A percentile compares a stretch with the other conserved stretches of the same genome.
phyloP scores from a whole-genome alignment of 805 yeast genomes.

The Clavispora phyllophila region DNA sequence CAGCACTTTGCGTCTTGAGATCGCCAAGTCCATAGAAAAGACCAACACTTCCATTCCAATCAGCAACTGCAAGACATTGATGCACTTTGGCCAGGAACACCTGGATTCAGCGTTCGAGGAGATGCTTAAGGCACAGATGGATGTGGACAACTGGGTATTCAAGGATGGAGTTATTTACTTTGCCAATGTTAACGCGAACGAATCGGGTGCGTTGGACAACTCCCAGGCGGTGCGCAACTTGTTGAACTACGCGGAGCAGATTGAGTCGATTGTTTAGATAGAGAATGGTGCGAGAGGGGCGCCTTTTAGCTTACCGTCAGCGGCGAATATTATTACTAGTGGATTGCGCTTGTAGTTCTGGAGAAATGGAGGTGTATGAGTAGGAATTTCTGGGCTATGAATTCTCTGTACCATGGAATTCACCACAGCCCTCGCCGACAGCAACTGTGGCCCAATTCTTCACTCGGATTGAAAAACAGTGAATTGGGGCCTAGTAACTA shows the following conservation, averaged over 20 bases:
- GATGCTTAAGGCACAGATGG: slow-evolving; percentile 28
- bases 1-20: slow-evolving; percentile 77
- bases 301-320: background rate
- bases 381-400: no score
- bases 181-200: slow-evolving; percentile 43
- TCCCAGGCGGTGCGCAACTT: slow-evolving; percentile 60
- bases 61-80: slow-evolving; percentile 73
- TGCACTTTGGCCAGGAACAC: slow-evolving; percentile 55
- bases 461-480: no score
- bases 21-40: slow-evolving; percentile 75
- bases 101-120: slow-evolving; percentile 29
- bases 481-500: no score
- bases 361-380: no score
- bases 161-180: slow-evolving; percentile 48
- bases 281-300: background rate
- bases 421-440: no score
- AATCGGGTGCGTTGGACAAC: slow-evolving; percentile 25
- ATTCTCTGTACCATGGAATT: no score
- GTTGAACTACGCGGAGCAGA: slow-evolving; percentile 82
- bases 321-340: background rate
- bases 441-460: no score
- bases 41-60: slow-evolving; percentile 75
- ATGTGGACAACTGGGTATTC: slow-evolving; percentile 54
- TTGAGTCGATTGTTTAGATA: slow-evolving; percentile 76
- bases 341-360: no score